These are phyloP conservation scores for Suillus decipiens DNA, from an alignment of 768 basidiomycete genomes.

Conservation along the genomic window DNA sequence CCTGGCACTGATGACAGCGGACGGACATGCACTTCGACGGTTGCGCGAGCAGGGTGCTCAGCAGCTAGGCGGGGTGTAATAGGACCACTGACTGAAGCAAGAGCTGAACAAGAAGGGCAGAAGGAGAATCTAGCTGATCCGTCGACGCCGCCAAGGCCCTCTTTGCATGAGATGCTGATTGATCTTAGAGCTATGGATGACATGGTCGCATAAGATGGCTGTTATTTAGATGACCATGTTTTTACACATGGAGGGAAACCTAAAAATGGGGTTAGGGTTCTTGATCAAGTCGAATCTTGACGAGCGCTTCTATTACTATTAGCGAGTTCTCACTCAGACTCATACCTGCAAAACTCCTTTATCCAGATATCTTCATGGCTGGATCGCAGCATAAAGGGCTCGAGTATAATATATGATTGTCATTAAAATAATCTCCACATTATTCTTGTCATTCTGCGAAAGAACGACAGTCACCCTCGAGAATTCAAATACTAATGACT, in stretches of 20 bases:
- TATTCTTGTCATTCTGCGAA: neutral
- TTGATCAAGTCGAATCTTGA: neutral
- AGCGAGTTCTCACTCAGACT: neutral
- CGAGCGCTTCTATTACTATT: no score
- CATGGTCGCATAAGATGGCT: neutral
- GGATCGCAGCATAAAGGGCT: neutral
- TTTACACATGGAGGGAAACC: neutral
- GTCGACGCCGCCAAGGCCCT: constrained; percentile 63
- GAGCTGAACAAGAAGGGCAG: constrained; percentile 35
- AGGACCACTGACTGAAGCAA: constrained; percentile 80
- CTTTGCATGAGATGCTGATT: constrained; percentile 51
- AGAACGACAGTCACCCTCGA: neutral
- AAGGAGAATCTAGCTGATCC: constrained; percentile 69
- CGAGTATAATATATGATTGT: neutral
- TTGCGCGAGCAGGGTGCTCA: constrained; percentile 72
- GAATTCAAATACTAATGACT: neutral
- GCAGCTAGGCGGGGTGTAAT: constrained; percentile 70
- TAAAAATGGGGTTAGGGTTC: constrained; percentile 9
- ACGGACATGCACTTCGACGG: constrained; percentile 73
- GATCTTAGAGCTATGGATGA: neutral
- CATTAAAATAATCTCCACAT: neutral
- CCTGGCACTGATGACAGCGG: constrained; percentile 71
- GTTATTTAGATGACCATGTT: neutral
- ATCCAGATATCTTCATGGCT: neutral
- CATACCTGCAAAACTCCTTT: neutral